Evolutionary conservation across 768 basidiomycete genomes (phyloP).

Genomic region (Arthromyces matolae): DNA sequence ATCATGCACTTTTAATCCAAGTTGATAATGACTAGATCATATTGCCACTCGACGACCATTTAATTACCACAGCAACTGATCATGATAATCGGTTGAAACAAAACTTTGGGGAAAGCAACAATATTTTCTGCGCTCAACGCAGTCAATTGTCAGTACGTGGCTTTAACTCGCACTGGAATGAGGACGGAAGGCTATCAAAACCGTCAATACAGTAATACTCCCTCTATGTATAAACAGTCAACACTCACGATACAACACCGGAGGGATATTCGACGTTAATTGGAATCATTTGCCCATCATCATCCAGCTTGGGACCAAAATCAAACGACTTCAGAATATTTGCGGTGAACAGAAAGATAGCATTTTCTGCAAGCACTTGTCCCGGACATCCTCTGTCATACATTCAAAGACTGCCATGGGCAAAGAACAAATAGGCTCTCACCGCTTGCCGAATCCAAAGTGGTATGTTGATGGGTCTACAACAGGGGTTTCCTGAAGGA

Average conservation of each 20-base stretch:
- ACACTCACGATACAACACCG: neutral
- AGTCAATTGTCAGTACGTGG: no score
- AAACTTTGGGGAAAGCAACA: no score
- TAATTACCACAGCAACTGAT: no score
- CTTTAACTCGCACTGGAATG: neutral
- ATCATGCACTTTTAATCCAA: no score
- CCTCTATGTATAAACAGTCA: neutral
- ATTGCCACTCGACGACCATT: no score
- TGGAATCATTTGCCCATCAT: neutral
- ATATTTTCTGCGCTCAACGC: no score
- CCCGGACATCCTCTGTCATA: neutral
- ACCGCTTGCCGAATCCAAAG: constrained; percentile 1
- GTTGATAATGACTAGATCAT: no score
- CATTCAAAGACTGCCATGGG: neutral
- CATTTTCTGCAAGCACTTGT: neutral
- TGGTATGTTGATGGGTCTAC: neutral
- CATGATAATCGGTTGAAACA: no score
- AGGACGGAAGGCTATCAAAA: neutral
- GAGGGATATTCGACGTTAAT: neutral
- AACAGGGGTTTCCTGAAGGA: neutral
- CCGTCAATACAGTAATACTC: neutral
- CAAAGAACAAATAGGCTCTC: neutral
- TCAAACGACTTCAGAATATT: neutral
- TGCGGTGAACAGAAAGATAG: neutral
- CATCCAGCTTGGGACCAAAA: neutral